Conservation (phyloP, 208 protist species). For the Trypanosoma melophagium region DNA sequence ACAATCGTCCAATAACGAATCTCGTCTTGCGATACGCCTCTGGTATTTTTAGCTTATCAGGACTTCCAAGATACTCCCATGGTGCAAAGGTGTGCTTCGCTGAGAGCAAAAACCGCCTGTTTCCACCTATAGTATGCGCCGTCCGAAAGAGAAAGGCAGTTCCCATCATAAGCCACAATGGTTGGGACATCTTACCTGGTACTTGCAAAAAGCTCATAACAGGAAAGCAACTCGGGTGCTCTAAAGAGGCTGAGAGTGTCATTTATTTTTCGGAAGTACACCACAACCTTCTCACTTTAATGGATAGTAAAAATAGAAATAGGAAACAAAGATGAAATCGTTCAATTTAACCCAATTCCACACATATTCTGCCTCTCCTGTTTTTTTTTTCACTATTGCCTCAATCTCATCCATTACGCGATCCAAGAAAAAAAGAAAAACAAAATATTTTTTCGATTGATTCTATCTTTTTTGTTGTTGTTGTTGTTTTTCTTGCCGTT, state of each 20-base stretch:
- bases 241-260: neutral
- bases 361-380: too few relatives aligned
- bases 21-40: constrained; percentile 70
- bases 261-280: too few relatives aligned
- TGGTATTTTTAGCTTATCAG: constrained; percentile 66
- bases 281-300: too few relatives aligned
- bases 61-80: constrained; percentile 58
- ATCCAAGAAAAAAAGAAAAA: neutral
- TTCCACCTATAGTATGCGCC: neutral
- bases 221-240: constrained; percentile 34
- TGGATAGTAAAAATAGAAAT: too few relatives aligned
- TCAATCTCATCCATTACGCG: neutral
- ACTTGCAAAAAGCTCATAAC: constrained; percentile 80
- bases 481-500: too few relatives aligned
- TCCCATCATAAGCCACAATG: constrained; percentile 86
- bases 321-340: too few relatives aligned
- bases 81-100: constrained; percentile 80
- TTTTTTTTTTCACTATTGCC: neutral
- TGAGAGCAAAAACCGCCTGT: constrained; percentile 51
- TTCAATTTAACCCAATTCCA: too few relatives aligned
- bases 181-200: constrained; percentile 75
- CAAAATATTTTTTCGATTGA: neutral
- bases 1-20: constrained; percentile 60
- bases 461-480: too few relatives aligned
- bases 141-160: constrained; percentile 47